phyloP scores from a whole-genome alignment of 352 stramenopile species.

The Phytopythium helicoides region DNA sequence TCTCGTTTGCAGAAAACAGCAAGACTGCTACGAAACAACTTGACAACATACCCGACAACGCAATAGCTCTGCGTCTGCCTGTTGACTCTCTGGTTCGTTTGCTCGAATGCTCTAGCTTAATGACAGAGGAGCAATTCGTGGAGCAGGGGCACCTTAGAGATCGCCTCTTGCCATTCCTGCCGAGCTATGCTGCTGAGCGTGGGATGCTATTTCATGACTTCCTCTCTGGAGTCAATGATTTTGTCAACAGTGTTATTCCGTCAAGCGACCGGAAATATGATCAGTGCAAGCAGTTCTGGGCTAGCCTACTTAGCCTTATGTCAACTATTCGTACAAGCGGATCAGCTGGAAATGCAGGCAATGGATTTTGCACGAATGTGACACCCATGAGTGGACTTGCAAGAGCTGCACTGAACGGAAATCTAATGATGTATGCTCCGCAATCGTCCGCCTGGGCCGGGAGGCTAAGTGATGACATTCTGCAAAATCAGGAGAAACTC shows the following conservation, averaged over 20 bases:
- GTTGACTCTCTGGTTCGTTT: conserved; percentile 46
- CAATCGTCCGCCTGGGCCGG: conserved; percentile 35
- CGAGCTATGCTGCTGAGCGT: conserved; percentile 38
- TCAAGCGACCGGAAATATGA: conserved; percentile 26
- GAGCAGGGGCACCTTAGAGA: conserved; percentile 25
- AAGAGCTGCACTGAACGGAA: background rate
- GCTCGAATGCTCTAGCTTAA: conserved; percentile 36
- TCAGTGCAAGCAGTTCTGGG: conserved; percentile 53
- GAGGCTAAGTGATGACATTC: conserved; percentile 71
- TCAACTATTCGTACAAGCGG: conserved; percentile 1
- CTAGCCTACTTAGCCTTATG: conserved; percentile 34
- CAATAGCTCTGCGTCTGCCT: conserved; percentile 22
- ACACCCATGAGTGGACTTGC: too few species aligned
- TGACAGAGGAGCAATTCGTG: conserved; percentile 34
- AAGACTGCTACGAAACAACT: conserved; percentile 3
- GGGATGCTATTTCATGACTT: conserved; percentile 63
- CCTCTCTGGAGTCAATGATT: conserved; percentile 36
- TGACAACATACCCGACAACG: conserved; percentile 1
- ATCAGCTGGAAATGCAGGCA: conserved; percentile 1
- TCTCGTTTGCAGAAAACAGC: background rate
- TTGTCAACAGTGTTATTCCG: conserved; percentile 36
- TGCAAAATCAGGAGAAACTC: conserved; percentile 81
- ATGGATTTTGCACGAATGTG: too few species aligned
- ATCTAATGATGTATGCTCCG: background rate
- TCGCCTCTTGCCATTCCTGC: conserved; percentile 27